Percentiles rank a stretch among this genome's conserved stretches.
phyloP scores from a whole-genome alignment of 805 yeast species.

The Lachancea fermentati region DNA sequence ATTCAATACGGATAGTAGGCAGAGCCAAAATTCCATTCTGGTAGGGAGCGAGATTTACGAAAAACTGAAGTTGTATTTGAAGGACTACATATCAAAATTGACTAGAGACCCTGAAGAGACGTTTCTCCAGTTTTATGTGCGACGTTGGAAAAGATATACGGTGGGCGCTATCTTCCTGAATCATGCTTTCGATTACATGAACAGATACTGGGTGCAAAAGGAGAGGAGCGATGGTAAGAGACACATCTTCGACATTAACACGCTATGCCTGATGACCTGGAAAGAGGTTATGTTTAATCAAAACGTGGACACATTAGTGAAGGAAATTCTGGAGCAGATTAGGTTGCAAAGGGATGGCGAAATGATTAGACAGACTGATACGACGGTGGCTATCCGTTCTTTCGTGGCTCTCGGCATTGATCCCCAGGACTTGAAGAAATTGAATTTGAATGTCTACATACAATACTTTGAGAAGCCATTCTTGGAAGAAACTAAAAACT shows the following conservation, averaged over 20 bases:
- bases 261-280: conserved; percentile 86
- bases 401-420: conserved; percentile 89
- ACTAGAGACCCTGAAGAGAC: conserved; percentile 52
- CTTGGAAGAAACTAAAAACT: conserved; percentile 57
- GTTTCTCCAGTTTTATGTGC: conserved; percentile 76
- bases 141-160: conserved; percentile 83
- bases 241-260: conserved; percentile 85
- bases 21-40: conserved; percentile 39
- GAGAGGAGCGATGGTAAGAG: conserved; percentile 91
- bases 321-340: conserved; percentile 70
- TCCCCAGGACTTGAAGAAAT: conserved; percentile 79
- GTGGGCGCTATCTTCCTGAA: conserved; percentile 88
- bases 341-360: conserved; percentile 75
- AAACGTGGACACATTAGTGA: conserved; percentile 53
- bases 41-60: conserved; percentile 89
- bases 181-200: conserved; percentile 92
- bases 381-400: conserved; percentile 75
- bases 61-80: conserved; percentile 62
- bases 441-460: conserved; percentile 75
- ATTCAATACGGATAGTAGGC: conserved; percentile 34
- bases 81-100: conserved; percentile 49
- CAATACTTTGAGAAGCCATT: conserved; percentile 74
- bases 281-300: conserved; percentile 70
- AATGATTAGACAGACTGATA: conserved; percentile 56
- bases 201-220: conserved; percentile 95